A percentile compares a stretch with the other conserved stretches of the same genome.
phyloP scores from a whole-genome alignment of 1,284 basidiomycete species.

The Pholiota adiposa region DNA sequence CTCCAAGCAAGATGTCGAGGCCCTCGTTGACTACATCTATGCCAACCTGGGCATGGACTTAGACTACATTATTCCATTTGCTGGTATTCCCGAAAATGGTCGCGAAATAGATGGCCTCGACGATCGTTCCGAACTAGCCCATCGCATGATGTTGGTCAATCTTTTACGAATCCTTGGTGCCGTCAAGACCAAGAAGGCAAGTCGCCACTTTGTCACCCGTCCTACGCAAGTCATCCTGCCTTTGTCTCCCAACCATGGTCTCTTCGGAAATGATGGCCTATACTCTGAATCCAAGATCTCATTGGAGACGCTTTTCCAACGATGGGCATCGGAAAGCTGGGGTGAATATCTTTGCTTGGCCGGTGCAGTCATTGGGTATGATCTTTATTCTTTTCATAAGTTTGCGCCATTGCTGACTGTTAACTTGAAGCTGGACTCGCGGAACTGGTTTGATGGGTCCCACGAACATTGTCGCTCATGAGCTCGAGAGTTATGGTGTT shows the following conservation, averaged over 20 bases:
- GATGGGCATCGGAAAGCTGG: constrained; percentile 99
- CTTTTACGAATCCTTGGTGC: constrained; percentile 94
- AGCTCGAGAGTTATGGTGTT: constrained; percentile 92
- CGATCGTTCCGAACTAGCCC: constrained; percentile 97
- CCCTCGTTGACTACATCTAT: constrained; percentile 98
- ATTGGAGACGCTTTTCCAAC: constrained; percentile 96
- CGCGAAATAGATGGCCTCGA: constrained; percentile 97
- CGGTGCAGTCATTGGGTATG: constrained; percentile 96
- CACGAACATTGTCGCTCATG: constrained; percentile 94
- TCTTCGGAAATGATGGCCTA: constrained; percentile 97
- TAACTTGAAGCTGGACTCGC: constrained; percentile 80
- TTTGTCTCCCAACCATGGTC: constrained; percentile 96
- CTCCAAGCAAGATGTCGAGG: constrained; percentile 97
- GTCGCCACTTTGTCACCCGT: constrained; percentile 93
- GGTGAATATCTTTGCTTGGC: constrained; percentile 98
- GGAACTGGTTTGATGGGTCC: constrained; percentile 98
- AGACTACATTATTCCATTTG: constrained; percentile 98
- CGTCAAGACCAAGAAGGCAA: constrained; percentile 98
- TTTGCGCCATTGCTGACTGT: constrained; percentile 16
- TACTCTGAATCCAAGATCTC: constrained; percentile 99
- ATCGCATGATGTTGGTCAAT: constrained; percentile 96
- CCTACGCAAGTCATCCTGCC: constrained; percentile 98
- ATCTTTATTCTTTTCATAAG: constrained; percentile 12
- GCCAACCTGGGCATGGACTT: constrained; percentile 92
- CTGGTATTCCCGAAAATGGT: constrained; percentile 97